These are phyloP conservation scores for Sporisorium reilianum DNA, from an alignment of 1,284 basidiomycete genomes.

Conservation along the genomic window DNA sequence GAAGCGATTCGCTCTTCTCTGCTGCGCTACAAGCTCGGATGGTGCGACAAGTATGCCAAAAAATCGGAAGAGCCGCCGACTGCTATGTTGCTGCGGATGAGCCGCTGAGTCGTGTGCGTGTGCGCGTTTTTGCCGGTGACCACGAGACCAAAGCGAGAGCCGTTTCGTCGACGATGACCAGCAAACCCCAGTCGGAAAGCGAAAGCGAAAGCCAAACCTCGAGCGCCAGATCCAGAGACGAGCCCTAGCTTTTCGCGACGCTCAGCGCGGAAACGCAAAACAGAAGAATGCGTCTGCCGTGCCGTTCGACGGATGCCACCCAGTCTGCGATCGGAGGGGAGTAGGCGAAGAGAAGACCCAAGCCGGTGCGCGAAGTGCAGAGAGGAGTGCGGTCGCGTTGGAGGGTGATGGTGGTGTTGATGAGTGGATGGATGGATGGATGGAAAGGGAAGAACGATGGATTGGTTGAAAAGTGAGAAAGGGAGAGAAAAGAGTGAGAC, in stretches of 20 bases:
- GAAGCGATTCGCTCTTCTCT: too few relatives aligned
- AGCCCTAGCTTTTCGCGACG: not conserved
- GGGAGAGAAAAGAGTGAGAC: not conserved
- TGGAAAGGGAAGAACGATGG: not conserved
- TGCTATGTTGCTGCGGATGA: not conserved
- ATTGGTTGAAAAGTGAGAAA: too few relatives aligned
- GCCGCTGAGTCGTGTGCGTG: conserved; percentile 1
- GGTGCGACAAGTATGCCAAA: not conserved
- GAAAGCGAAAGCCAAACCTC: too few relatives aligned
- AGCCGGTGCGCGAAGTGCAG: not conserved
- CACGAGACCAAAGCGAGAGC: not conserved
- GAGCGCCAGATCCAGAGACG: not conserved
- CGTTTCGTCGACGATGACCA: too few relatives aligned
- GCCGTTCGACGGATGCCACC: not conserved
- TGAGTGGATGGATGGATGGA: not conserved
- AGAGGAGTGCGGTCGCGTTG: not conserved
- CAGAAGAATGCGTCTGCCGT: not conserved
- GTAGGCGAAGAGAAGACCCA: not conserved
- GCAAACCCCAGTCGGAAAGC: not conserved
- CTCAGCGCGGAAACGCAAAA: not conserved
- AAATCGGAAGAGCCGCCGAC: conserved; percentile 2
- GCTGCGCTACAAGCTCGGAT: not conserved
- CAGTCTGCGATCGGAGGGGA: not conserved
- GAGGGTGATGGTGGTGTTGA: not conserved
- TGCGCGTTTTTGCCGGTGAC: not conserved